Base-by-base conservation (phyloP, 768 basidiomycete species). In the Leucogyrophana mollusca region DNA sequence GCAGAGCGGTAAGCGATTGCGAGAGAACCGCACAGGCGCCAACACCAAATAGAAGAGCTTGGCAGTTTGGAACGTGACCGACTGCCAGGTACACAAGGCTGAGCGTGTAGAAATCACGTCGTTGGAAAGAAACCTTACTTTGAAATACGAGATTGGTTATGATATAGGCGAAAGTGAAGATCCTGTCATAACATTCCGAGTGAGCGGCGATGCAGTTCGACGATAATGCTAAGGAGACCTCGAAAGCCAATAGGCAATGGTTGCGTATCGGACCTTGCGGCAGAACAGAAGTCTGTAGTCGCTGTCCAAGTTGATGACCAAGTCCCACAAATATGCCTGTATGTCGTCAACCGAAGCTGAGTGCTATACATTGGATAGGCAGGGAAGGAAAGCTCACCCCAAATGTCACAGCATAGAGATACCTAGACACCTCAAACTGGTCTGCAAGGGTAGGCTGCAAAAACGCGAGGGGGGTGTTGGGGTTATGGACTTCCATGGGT, bases 401-500 rank as follows among this genome's bases (percentile, higher is more conserved):
- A 37, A 62, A 34, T 2, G 57, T 49, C 9, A 51, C 63, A 14
- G 55, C 58, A 23, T 57, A 52, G 16, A 67, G 49, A 45, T 67
- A 65, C 4, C 54, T 50, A 4, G 62, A 45, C 1, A 65, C 59
- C 13, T 61, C 59, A 9, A 58, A 35, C 41, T 68, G 58, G 47
- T 54, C 52, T 3, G 61, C 68, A 16, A 53, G 23, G 9, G 49
- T 53, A 0, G 62, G 65, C 11, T 58, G 40, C 5, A 68, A 49
- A 39, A 57, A 64, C 11, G 64, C 68, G 47, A 65, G 48, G 4
- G 68, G 61, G 3, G 67, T 65, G 36, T 58, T 43, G 0, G 66
- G 65, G 35, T 67, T 70, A n/a, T 48, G 46, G 51, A 65, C 52
- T 34, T 44, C n/a, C n/a, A n/a, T n/a, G n/a, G n/a, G n/a, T n/a